Evolutionary conservation across 2,329 filamentous ascomycete species (phyloP), one percentile per base, ranked within the genome.

Genomic region (Ophiostoma triangulosporum): DNA sequence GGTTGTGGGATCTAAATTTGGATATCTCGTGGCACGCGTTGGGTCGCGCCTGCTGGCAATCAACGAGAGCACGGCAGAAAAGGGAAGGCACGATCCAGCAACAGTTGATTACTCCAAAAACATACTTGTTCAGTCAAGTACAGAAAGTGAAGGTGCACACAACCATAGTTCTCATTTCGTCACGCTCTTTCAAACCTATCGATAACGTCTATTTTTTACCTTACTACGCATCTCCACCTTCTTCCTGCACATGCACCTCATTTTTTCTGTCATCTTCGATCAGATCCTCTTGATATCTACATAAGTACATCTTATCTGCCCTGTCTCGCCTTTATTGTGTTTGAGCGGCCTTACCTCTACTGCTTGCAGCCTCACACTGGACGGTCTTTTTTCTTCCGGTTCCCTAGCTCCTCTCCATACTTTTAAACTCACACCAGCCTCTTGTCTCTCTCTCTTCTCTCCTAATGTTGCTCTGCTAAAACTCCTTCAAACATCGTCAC

Each of bases 141-240:
- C n/a, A n/a, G n/a, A n/a, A n/a, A n/a, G n/a, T n/a, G n/a, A n/a
- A n/a, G n/a, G n/a, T 43, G 17, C 14, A 22, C 38, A 1, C n/a
- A 26, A 11, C 11, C 38, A 43, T 9, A 43, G 35, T 26, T 20
- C 15, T 15, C 27, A 17, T 48, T 48, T 29, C 45, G 14, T 32
- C n/a, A 14, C 29, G 15, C 9, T n/a, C 29, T 46, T 24, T 27
- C n/a, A 29, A 14, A 29, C 26, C 43, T 48, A 48, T 17, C 29
- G 27, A 48, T 32, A 48, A 48, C 46, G 29, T 48, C 20, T 48
- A 24, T 22, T 33, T 48, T 48, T 48, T 48, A n/a, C n/a, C n/a
- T n/a, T n/a, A n/a, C n/a, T 32, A 24, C 46, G 46, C 46, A 48
- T 31, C 46, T 48, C 46, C 46, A 48, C 46, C 46, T 46, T 46